A percentile compares a stretch with the other conserved stretches of the same genome.
Evolutionary conservation across 140 eudicot genomes (phyloP).

Genomic region (Senecio squalidus): DNA sequence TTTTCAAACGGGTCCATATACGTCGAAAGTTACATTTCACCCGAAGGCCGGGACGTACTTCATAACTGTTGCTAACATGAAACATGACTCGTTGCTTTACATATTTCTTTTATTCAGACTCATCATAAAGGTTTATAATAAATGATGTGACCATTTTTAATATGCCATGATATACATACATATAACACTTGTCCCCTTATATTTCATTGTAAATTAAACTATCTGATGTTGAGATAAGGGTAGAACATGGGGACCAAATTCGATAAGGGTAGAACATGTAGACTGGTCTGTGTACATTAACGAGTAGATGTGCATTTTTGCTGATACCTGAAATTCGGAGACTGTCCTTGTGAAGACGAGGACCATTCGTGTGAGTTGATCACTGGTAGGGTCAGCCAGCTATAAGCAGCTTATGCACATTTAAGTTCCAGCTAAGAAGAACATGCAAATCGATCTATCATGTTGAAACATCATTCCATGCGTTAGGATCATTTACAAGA

Average conservation of each 20-base stretch:
- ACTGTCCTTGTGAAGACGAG: neutral
- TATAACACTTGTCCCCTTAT: neutral
- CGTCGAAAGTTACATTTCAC: neutral
- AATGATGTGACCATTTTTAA: neutral
- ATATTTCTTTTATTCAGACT: neutral
- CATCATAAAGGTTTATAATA: neutral
- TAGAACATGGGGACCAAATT: no score
- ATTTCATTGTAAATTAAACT: neutral
- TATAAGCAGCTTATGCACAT: neutral
- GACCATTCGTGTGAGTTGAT: neutral
- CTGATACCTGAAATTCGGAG: neutral
- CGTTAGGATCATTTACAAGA: no score
- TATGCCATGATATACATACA: no score
- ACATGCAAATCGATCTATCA: neutral
- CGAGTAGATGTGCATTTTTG: neutral
- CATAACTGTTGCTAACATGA: neutral
- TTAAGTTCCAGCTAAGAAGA: no score
- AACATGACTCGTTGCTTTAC: neutral
- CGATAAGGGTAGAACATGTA: no score
- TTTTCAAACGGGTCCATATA: neutral
- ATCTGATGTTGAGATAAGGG: constrained; percentile 7
- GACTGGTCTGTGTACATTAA: neutral
- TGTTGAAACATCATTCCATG: no score
- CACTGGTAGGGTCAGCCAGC: neutral
- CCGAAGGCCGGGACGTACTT: no score